Conservation (phyloP, 139 green algal species). For the Chlorella vulgaris region DNA sequence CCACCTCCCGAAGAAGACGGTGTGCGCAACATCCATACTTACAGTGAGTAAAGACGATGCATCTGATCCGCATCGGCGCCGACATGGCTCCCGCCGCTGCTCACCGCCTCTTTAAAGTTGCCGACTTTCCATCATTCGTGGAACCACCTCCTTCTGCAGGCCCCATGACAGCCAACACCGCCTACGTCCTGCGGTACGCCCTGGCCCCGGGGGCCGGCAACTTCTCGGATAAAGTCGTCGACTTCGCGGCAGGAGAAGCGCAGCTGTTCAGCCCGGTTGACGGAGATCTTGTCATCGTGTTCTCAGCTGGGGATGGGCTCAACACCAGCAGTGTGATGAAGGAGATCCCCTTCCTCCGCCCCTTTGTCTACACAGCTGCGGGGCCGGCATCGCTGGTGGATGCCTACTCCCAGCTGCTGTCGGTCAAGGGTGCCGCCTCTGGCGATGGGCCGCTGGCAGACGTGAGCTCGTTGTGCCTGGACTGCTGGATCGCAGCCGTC, state of each 20-base stretch:
- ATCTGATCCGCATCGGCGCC: neutral
- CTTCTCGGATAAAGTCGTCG: neutral
- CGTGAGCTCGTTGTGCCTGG: neutral
- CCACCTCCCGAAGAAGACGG: too few relatives aligned
- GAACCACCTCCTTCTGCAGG: neutral
- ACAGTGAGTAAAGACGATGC: neutral
- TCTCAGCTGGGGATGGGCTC: too few relatives aligned
- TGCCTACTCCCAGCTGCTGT: neutral
- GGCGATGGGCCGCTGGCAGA: neutral
- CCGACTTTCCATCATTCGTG: neutral
- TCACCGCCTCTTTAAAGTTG: neutral
- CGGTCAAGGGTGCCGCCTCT: neutral
- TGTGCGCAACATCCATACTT: neutral
- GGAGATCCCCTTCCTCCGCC: slow-evolving; percentile 8
- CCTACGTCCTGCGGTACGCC: neutral
- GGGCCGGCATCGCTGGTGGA: slow-evolving; percentile 14
- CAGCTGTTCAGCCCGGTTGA: neutral
- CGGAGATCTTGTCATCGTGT: neutral
- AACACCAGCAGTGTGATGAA: too few relatives aligned
- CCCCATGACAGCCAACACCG: neutral
- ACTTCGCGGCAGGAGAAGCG: neutral
- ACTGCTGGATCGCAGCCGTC: neutral
- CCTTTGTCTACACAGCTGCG: slow-evolving; percentile 33
- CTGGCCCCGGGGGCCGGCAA: neutral
- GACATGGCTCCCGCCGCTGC: neutral